Conservation (phyloP, 805 yeast species). For the Metschnikowia chrysomelidarum region DNA sequence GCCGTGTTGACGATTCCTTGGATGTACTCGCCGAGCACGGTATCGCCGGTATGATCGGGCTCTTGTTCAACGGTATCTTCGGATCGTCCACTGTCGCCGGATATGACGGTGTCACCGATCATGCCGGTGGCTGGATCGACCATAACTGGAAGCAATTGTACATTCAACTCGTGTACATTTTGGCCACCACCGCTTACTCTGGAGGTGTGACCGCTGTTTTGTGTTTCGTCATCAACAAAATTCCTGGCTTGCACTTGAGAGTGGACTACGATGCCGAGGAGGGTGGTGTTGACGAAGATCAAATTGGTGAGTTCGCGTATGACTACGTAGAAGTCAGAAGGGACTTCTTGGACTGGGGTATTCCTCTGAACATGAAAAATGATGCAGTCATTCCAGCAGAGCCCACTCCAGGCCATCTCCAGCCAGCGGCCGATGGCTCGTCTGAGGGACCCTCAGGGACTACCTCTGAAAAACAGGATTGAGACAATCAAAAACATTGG, state of each 20-base stretch:
- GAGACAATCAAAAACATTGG: no score
- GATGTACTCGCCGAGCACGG: slow-evolving; percentile 99
- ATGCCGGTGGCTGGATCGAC: slow-evolving; percentile 88
- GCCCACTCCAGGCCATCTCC: slow-evolving; percentile 11
- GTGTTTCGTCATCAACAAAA: slow-evolving; percentile 67
- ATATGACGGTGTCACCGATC: slow-evolving; percentile 81
- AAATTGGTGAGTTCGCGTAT: slow-evolving; percentile 98
- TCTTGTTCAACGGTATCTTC: slow-evolving; percentile 84
- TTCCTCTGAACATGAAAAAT: slow-evolving; percentile 15
- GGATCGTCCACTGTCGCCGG: slow-evolving; percentile 88
- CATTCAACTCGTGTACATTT: slow-evolving; percentile 80
- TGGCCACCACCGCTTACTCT: slow-evolving; percentile 73
- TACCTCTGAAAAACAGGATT: slow-evolving; percentile 16
- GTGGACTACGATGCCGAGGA: slow-evolving; percentile 84
- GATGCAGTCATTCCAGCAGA: slow-evolving; percentile 6
- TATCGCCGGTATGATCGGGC: slow-evolving; percentile 88
- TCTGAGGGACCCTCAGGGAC: slow-evolving; percentile 9
- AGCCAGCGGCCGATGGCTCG: slow-evolving; percentile 14
- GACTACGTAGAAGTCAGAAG: slow-evolving; percentile 96
- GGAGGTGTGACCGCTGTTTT: slow-evolving; percentile 74
- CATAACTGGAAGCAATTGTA: slow-evolving; percentile 91
- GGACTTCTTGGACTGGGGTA: slow-evolving; percentile 66
- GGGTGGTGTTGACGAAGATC: slow-evolving; percentile 91
- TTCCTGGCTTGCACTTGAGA: slow-evolving; percentile 81
- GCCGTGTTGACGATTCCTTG: slow-evolving; percentile 85